Evolutionary conservation across 345 rosid genomes (phyloP), one percentile per base, ranked within the genome.

Genomic region (Syzygium grande): DNA sequence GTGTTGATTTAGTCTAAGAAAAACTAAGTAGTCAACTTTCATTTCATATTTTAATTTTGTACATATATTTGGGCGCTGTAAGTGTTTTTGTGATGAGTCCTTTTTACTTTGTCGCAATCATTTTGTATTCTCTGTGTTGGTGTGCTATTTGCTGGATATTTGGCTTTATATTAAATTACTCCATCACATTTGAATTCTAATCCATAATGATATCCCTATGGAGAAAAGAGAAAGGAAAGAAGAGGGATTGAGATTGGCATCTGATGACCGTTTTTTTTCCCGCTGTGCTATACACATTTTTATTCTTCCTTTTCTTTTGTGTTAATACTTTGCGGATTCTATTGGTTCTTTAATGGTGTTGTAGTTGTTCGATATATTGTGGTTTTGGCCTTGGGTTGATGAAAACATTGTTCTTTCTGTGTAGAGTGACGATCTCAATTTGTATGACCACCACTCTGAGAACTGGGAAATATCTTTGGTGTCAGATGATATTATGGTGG

Each of bases 371-470:
- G 15, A 52, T 84, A 84, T 9, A 52, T 30, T 30, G 25, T 17
- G 86, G 90, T 87, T 92, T 85, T 88, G 89, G 80, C 86, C 88
- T 86, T 38, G 83, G 63, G 91, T 86, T 90, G 88, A 56, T 51
- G 58, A 90, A 90, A 84, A 79, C 63, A 77, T 85, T 86, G 87
- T 88, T 85, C 89, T 89, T 91, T 77, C 88, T 86, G 86, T 90
- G 91, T 95, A 97, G 99, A 93, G 86, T 86, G 97, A 97, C 88
- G 97, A 95, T 89, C 87, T 96, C 87, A 93, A 91, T 92, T 87
- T 95, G 86, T 91, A 92, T 86, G 95, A 96, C 88, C 86, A 91
- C 85, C 89, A 91, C 84, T 92, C 94, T 51, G 94, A 92, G 80
- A 87, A 88, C 89, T 95, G 99, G 99, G 91, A 89, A 86, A 89